Evolutionary conservation across 2,329 filamentous ascomycete genomes (phyloP).

Genomic region (Davidsoniella australis): DNA sequence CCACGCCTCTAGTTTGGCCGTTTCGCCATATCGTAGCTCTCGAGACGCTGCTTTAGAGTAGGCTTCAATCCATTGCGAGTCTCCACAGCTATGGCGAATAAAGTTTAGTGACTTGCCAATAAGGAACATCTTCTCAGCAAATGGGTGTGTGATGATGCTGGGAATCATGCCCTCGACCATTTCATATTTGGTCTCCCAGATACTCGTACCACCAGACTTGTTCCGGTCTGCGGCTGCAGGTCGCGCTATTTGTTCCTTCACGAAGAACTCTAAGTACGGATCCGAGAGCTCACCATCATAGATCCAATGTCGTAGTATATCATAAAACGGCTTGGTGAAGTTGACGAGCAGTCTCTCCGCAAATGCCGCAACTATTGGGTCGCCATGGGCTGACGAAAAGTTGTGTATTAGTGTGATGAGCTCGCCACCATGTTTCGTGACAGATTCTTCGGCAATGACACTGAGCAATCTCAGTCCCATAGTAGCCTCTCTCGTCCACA

Average conservation of each 20-base stretch:
- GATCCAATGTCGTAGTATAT: slow-evolving; percentile 91
- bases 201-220: slow-evolving; percentile 52
- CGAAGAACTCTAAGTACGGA: slow-evolving; percentile 89
- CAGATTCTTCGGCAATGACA: slow-evolving; percentile 80
- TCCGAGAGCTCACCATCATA: slow-evolving; percentile 97
- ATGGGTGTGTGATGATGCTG: slow-evolving; percentile 80
- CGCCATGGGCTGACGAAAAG: slow-evolving; percentile 84
- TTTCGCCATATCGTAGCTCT: slow-evolving; percentile 83
- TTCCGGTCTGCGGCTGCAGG: slow-evolving; percentile 27
- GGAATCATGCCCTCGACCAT: slow-evolving; percentile 47
- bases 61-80: slow-evolving; percentile 85
- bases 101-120: slow-evolving; percentile 98
- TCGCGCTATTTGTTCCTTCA: slow-evolving; percentile 47
- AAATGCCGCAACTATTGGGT: slow-evolving; percentile 85
- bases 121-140: slow-evolving; percentile 89
- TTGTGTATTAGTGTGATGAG: slow-evolving; percentile 85
- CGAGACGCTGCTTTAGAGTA: slow-evolving; percentile 90
- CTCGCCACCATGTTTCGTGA: slow-evolving; percentile 68
- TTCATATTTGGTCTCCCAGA: slow-evolving; percentile 63
- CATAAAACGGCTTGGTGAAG: slow-evolving; percentile 88
- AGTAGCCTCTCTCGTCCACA: slow-evolving; percentile 94
- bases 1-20: slow-evolving; percentile 73
- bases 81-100: slow-evolving; percentile 86
- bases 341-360: slow-evolving; percentile 75
- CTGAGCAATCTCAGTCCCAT: slow-evolving; percentile 91